These are phyloP conservation scores for Epichloe uncinata DNA, from an alignment of 2,329 filamentous ascomycete genomes.

Conservation along the genomic window DNA sequence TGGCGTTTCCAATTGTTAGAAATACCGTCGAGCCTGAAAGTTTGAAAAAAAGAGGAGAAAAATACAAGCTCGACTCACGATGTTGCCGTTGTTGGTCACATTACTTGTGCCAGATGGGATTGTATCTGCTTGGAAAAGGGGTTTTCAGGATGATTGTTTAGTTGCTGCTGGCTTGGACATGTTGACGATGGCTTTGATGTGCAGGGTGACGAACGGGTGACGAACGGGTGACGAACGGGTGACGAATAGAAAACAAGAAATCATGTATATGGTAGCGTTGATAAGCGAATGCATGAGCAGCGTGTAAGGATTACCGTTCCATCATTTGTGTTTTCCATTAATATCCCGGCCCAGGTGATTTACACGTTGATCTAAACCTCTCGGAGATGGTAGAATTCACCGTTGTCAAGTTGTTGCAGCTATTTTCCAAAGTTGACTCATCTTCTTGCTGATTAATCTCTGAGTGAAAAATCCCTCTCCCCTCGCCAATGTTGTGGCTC, in stretches of 20 bases:
- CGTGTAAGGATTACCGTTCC: neutral
- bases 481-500: too few species aligned
- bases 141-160: neutral
- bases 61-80: neutral
- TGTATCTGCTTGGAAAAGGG: neutral
- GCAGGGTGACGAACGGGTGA: neutral
- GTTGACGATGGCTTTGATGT: neutral
- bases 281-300: neutral
- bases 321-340: neutral
- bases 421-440: too few species aligned
- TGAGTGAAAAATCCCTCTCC: too few species aligned
- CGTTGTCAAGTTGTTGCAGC: too few species aligned
- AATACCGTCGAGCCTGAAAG: conserved; percentile 5
- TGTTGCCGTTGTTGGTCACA: neutral
- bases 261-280: neutral
- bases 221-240: neutral
- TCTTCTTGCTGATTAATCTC: too few species aligned
- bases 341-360: neutral
- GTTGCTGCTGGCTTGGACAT: neutral
- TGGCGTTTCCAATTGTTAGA: conserved; percentile 7
- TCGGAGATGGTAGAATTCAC: too few species aligned
- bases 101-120: neutral
- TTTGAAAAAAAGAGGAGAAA: neutral
- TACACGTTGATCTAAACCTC: too few species aligned
- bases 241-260: too few species aligned